Evolutionary conservation across 768 basidiomycete genomes (phyloP), one percentile per base, ranked within the genome.

Genomic region (Podaxis mareebaensis): DNA sequence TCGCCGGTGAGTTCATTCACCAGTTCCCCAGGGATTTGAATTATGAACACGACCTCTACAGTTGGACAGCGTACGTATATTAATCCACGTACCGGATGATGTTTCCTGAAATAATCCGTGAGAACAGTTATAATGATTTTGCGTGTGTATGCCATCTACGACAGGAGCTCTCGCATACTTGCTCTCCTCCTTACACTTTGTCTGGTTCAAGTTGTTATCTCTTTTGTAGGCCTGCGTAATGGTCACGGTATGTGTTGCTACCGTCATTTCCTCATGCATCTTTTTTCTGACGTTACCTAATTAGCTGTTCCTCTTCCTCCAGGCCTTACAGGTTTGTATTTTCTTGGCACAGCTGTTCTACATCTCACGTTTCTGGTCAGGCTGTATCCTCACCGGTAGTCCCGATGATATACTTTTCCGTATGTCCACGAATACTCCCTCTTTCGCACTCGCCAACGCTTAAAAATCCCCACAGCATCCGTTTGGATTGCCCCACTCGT

Each of bases 91-190:
- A 7, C 44, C 0, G 8, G 17, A 13, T 46, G 17, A n/a, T 46
- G 7, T 15, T 15, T 20, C 44, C 17, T 17, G 17, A 33, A 20
- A 46, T 17, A 46, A 46, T 5, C 5, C n/a, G n/a, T 17, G 17
- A 7, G 44, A 46, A 17, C 6, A 75, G 74, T 72, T 30, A 68
- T 74, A 26, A 74, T 75, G 74, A 73, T 75, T 42, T 65, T 75
- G 20, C 72, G 74, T 1, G 68, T 75, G 10, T 74, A 67, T 63
- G 74, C 74, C 8, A 65, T 75, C 11, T 75, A 73, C 55, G 65
- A 67, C 13, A 67, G 71, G 10, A 68, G 63, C 24, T 12, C 51
- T 8, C 44, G 15, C 24, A 49, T 75, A 17, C 48, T 73, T 12
- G 30, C 24, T 12, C 58, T 70, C 33, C 58, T 75, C 22, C 42